Base-by-base conservation (phyloP, 192 early-diverging fungal species). In the Backusella sp. region DNA sequence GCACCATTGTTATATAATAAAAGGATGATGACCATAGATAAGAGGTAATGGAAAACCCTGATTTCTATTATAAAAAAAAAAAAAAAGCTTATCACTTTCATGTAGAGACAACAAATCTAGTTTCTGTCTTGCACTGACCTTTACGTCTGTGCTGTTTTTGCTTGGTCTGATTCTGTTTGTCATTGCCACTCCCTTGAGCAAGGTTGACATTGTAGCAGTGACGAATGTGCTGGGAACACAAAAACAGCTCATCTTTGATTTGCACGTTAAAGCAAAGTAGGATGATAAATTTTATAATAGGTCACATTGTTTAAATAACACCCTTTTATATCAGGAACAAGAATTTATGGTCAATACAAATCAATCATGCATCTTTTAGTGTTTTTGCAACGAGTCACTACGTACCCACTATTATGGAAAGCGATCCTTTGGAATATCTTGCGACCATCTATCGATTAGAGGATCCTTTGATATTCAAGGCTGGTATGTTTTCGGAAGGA, bases 181-280 rank as follows among this genome's bases (percentile, higher is more conserved):
- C 59, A 35, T 73, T 30, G 32, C 72, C 6, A 59, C 30, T 26
- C 72, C 72, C 3, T 59, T 73, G 35, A 26, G 8, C 3, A 6
- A 7, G 0, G 49, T 73, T 9, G 49, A 73, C 9, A 52, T 59
- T 23, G 17, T 49, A n/a, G 9, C 72, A 15, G 21, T 73, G 9
- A 52, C 34, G 5, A 52, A 73, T 59, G 52, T 73, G 12, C 14
- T 73, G 21, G 72, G 72, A 19, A 73, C 72, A 53, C 72, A 73
- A 34, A 73, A 73, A 17, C 49, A 73, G 19, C 44, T 73, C 21
- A 73, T 73, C 36, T 73, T 73, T 59, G 19, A 73, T 56, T 52
- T 73, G 14, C 32, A 37, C 21, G 52, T 73, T 35, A 32, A 26
- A 73, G 72, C 72, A 28, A 73, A n/a, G 72, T 73, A 73, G 37